Base-by-base conservation (phyloP, 495 filamentous ascomycete species). In the Schizothecium vesticola region DNA sequence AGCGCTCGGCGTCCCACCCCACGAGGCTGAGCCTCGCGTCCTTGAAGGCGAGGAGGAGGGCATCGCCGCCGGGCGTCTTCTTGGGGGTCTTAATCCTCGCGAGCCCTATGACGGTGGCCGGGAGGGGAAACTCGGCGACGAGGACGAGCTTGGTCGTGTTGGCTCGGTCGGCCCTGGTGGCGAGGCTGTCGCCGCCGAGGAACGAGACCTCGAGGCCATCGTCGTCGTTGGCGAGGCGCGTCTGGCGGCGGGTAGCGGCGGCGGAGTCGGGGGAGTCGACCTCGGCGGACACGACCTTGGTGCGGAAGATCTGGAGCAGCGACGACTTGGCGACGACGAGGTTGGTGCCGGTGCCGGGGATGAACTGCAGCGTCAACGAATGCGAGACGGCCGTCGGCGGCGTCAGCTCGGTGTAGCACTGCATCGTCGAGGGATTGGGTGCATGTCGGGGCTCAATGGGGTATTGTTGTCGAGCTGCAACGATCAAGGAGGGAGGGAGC, bases 11-110 rank as follows among this genome's bases (percentile, higher is more conserved):
- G 77, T 99, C 92, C 95, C 95, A 99, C 82, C 97, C 92, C 63
- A 97, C 87, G 81, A 98, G 81, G 76, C 90, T 93, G 67, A 97
- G 83, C 78, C 95, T 97, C 26, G 95, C 96, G 82, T 98, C 93
- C 70, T 89, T 88, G 73, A 94, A 88, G 3, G 93, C 88, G 25
- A 97, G 69, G 36, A 99, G 80, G 28, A 99, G 85, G n/a, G 89
- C 89, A 59, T 97, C 91, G 59, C 89, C 92, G 2, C 92, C 92
- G n/a, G 91, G 90, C 65, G 87, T 90, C 19, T 89, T 87, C 61
- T 83, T 86, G 57, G 86, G 77, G 0, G 86, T 83, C 73, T 90
- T 94, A 59, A 98, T 86, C 63, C 89, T 84, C 61, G 87, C 91
- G 62, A 98, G 83, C 23, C 91, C 91, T 22, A 87, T 96, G 60